Percentiles rank a stretch among this genome's conserved stretches.
Conservation (phyloP, 495 filamentous ascomycete genomes). For the Aspergillus bertholletiae region DNA sequence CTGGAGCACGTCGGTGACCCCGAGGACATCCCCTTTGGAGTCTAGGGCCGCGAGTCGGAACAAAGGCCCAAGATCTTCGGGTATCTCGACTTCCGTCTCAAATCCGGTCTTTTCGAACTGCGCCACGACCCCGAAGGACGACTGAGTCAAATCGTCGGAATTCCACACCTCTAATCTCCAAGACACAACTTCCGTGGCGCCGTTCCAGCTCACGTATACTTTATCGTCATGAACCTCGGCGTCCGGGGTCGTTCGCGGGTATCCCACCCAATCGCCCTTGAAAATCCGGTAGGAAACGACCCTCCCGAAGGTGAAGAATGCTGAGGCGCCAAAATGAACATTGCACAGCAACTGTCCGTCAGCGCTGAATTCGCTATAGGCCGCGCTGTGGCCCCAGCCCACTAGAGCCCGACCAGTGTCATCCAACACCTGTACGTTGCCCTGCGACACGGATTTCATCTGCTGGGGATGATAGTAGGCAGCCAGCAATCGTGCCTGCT, state of each 20-base stretch:
- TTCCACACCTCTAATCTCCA: constrained; percentile 37
- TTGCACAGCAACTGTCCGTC: constrained; percentile 49
- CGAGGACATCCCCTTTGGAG: constrained; percentile 16
- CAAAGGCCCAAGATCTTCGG: constrained; percentile 7
- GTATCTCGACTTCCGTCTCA: constrained; percentile 21
- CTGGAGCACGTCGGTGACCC: constrained; percentile 18
- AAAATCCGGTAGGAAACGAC: constrained; percentile 34
- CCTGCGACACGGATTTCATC: constrained; percentile 49
- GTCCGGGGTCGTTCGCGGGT: constrained; percentile 26
- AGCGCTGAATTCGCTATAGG: constrained; percentile 51
- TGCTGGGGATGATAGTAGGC: constrained; percentile 30
- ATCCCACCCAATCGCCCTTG: constrained; percentile 36
- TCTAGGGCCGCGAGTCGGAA: constrained; percentile 24
- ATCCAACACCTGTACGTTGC: constrained; percentile 54
- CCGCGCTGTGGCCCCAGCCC: constrained; percentile 55
- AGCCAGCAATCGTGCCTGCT: constrained; percentile 18
- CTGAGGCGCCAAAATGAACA: constrained; percentile 34
- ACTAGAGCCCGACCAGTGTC: constrained; percentile 49
- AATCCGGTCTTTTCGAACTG: constrained; percentile 19
- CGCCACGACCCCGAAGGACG: constrained; percentile 3
- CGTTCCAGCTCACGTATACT: constrained; percentile 45
- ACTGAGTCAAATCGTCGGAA: constrained; percentile 6
- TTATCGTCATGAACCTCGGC: constrained; percentile 20
- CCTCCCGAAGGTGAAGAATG: constrained; percentile 36
- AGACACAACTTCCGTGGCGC: constrained; percentile 39